Percentiles rank a stretch among this genome's conserved stretches.
phyloP scores from a whole-genome alignment of 805 yeast species.

The Kluyveromyces nonfermentans region DNA sequence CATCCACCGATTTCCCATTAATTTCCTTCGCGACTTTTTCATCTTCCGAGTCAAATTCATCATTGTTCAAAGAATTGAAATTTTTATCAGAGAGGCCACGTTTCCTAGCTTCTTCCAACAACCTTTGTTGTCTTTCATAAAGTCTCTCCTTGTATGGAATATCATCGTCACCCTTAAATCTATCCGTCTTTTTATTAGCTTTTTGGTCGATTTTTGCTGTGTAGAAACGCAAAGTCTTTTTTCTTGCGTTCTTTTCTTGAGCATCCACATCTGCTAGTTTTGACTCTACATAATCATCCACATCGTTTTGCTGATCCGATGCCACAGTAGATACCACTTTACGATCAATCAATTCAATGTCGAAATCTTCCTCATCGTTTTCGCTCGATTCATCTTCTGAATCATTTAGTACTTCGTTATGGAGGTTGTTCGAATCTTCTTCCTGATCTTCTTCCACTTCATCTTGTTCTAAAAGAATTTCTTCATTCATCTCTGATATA shows the following conservation, averaged over 20 bases:
- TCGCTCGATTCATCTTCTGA: conserved; percentile 16
- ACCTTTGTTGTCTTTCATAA: conserved; percentile 81
- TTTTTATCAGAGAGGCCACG: conserved; percentile 57
- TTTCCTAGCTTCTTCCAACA: conserved; percentile 77
- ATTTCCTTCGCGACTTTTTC: conserved; percentile 33
- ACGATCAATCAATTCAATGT: conserved; percentile 39
- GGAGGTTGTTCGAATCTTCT: conserved; percentile 14
- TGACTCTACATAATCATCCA: conserved; percentile 58
- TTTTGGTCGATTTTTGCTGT: conserved; percentile 93
- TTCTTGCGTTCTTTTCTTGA: conserved; percentile 76
- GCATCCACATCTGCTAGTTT: conserved; percentile 72
- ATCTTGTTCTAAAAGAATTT: conserved; percentile 11
- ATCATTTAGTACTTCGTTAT: conserved; percentile 22
- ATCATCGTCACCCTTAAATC: conserved; percentile 75
- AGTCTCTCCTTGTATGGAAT: conserved; percentile 85
- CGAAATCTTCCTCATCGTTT: conserved; percentile 32
- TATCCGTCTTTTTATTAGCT: conserved; percentile 49
- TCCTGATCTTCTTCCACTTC: conserved; percentile 8
- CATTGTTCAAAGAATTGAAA: conserved; percentile 48
- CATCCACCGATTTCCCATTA: conserved; percentile 41
- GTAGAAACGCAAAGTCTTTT: conserved; percentile 82
- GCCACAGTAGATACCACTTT: conserved; percentile 2
- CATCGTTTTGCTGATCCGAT: conserved; percentile 7
- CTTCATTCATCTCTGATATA: conserved; percentile 13
- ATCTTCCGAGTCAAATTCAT: conserved; percentile 41